These are phyloP conservation scores for Musa itinerans DNA, from an alignment of 176 grass and related monocot species.

Conservation along the genomic window DNA sequence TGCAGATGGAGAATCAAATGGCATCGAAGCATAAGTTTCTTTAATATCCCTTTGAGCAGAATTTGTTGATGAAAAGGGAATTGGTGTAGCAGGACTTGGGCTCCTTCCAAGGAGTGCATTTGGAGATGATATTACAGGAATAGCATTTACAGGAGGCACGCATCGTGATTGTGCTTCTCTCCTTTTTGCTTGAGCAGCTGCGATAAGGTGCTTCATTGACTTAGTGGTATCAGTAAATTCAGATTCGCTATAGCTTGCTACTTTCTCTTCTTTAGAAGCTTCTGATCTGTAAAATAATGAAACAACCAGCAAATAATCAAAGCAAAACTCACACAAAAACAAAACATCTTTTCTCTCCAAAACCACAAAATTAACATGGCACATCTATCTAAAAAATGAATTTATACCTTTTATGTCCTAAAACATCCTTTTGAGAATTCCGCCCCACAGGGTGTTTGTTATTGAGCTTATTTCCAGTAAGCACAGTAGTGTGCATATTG, in stretches of 20 bases:
- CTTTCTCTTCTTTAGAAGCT: conserved; percentile 36
- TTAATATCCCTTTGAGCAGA: conserved; percentile 40
- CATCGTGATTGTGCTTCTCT: conserved; percentile 43
- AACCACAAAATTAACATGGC: conserved; percentile 5
- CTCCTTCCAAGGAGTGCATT: conserved; percentile 57
- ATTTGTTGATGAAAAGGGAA: conserved; percentile 55
- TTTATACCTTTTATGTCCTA: conserved; percentile 51
- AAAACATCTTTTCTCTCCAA: not conserved
- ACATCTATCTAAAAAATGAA: not conserved
- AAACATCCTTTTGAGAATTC: conserved; percentile 35
- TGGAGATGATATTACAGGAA: conserved; percentile 34
- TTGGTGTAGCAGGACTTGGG: conserved; percentile 47
- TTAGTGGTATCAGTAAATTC: conserved; percentile 18
- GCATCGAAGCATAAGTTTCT: conserved; percentile 24
- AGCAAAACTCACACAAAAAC: conserved; percentile 14
- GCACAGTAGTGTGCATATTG: conserved; percentile 21
- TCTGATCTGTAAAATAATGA: conserved; percentile 32
- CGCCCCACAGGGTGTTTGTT: conserved; percentile 35
- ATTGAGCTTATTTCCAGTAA: conserved; percentile 36
- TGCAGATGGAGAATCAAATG: conserved; percentile 31
- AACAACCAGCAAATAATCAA: conserved; percentile 18
- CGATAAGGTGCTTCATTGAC: conserved; percentile 97
- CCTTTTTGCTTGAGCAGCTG: conserved; percentile 57
- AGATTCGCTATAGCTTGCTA: conserved; percentile 24
- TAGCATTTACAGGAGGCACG: conserved; percentile 30